Base-by-base conservation (phyloP, 1,284 basidiomycete species). In the Heterobasidion parviporum region DNA sequence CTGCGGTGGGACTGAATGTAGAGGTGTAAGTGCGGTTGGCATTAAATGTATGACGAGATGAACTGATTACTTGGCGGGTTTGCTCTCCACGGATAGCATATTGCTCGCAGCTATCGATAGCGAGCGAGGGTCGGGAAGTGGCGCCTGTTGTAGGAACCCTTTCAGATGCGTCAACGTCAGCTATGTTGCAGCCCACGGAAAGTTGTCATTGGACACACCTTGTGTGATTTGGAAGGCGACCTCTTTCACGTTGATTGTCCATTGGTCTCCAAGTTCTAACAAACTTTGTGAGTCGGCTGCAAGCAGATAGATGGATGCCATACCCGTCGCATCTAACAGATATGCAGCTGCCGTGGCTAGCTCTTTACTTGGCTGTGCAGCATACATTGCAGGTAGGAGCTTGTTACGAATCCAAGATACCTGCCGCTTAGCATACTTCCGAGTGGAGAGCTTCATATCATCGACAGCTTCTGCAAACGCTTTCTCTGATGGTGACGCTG, bases 381-480 rank as follows among this genome's bases (percentile, higher is more conserved):
- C 77, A 38, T 79, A 66, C 3, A 91, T 74, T 1, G 84, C 87
- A 1, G 94, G 94, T 8, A 98, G 68, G 6, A 99, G 72, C 70
- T 97, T 95, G 67, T 94, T 94, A 44, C 83, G 80, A 53, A 99
- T 86, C 97, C 97, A 99, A 52, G 87, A 86, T 43, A 94, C 77
- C 68, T 99, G 97, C 16, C 86, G 79, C 67, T 90, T 93, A 0
- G 97, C 93, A 66, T 99, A 99, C 69, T 94, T 89, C 16, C 91
- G 75, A 1, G 96, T 99, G 0, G 88, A 87, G 0, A 81, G 69
- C 69, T 98, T 97, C 82, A 94, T 98, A 18, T 78, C 78, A 44
- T 88, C 83, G 1, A 92, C 73, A 0, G 90, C 91, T 16, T 72
- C 69, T 8, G 68, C 58, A 62, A 89, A 92, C 6, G 71, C 64